Evolutionary conservation across 2,329 filamentous ascomycete genomes (phyloP), one percentile per base, ranked within the genome.

Genomic region (Pseudogymnoascus sp.): DNA sequence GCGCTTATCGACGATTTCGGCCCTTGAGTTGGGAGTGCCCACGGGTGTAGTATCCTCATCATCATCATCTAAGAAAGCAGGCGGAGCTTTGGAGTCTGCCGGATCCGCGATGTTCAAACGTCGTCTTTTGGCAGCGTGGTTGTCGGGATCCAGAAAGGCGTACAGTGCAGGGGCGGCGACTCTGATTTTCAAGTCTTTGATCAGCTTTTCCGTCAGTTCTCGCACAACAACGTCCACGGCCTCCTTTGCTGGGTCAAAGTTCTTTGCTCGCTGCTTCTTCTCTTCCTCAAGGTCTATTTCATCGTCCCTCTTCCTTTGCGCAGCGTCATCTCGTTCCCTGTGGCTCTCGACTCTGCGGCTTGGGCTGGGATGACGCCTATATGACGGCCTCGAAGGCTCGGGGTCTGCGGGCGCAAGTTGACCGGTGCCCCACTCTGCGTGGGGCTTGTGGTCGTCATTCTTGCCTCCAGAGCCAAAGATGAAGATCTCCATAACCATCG

Each of bases 201-300:
- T 86, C 37, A 99, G 79, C 74, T 96, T 95, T 72, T 96, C 90
- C 64, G 85, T 87, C 72, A 99, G 80, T 74, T 97, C 93, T 62
- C 86, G 84, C 61, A 88, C 84, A 62, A 97, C 83, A 50, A 90
- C 83, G 65, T 93, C 86, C 40, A 92, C 80, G 35, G 95, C 93
- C 72, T 96, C 93, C 59, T 81, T 78, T 4, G 93, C 90, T n/a
- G 95, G 93, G 74, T 99, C 93, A 67, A 97, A 85, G 72, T 96
- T 89, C 71, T 89, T 88, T 16, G 93, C 93, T 61, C 93, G 82
- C 69, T 93, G 88, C 71, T 86, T 87, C 78, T 95, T 97, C 74
- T 97, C 93, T 68, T 95, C 89, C 72, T 97, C 92, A 6, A 93
- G 73, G 72, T 97, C 93, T 59, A 87, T 83, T 66, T 91, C 90